Evolutionary conservation across 768 basidiomycete species (phyloP).

Genomic region (Lentinula edodes): DNA sequence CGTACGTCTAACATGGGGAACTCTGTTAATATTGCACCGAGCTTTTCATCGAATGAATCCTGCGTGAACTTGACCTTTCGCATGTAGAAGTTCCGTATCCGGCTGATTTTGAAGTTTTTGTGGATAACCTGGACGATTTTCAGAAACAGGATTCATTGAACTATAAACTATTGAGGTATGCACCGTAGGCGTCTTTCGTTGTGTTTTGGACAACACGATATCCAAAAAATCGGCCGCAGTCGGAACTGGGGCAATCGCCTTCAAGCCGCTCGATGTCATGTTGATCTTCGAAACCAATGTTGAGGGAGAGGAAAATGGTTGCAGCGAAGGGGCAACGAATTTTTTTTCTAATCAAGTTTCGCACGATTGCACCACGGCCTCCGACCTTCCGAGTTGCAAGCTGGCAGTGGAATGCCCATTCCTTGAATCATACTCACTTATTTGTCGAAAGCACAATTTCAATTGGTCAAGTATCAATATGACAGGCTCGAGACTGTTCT

Average conservation of each 20-base stretch:
- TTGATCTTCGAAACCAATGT: not conserved
- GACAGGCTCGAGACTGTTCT: no score
- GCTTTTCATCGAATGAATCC: conserved; percentile 93
- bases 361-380: not conserved
- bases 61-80: conserved; percentile 99
- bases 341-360: not conserved
- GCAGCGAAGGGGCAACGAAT: not conserved
- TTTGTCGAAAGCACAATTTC: no score
- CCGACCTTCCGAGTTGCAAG: no score
- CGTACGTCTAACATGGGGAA: conserved; percentile 96
- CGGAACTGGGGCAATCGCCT: conserved; percentile 98
- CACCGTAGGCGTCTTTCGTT: conserved; percentile 96
- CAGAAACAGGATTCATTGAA: not conserved
- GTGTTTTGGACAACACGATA: conserved; percentile 90
- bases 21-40: conserved; percentile 88
- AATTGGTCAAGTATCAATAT: no score
- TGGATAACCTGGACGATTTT: conserved; percentile 73
- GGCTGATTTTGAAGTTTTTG: conserved; percentile 99
- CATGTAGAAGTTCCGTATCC: conserved; percentile 98
- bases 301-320: not conserved
- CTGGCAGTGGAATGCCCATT: no score
- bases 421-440: no score
- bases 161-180: conserved; percentile 11
- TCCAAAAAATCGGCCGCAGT: conserved; percentile 93
- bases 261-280: conserved; percentile 86